A percentile compares a stretch with the other conserved stretches of the same genome.
Evolutionary conservation across 2,329 filamentous ascomycete genomes (phyloP).

Genomic region (Orbilia brochopaga): DNA sequence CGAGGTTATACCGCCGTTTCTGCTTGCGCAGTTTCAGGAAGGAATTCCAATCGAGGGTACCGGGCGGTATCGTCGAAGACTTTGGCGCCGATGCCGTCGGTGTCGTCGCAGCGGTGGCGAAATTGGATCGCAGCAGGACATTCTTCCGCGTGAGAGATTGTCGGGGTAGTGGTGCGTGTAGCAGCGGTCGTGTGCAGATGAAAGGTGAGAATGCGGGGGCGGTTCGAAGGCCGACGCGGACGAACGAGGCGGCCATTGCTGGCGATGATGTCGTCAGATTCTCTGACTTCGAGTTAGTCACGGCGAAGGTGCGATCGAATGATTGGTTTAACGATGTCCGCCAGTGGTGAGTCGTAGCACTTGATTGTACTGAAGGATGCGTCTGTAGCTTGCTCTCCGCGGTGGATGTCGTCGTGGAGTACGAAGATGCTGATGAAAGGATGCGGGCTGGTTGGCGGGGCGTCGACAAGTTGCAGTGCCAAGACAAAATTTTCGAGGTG

Average conservation of each 20-base stretch:
- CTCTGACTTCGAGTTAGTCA: neutral
- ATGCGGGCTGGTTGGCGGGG: slow-evolving; percentile 2
- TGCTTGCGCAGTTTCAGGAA: slow-evolving; percentile 90
- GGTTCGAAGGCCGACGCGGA: slow-evolving; percentile 42
- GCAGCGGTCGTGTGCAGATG: slow-evolving; percentile 9
- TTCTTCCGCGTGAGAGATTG: slow-evolving; percentile 16
- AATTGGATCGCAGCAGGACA: slow-evolving; percentile 8
- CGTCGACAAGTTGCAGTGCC: slow-evolving; percentile 20
- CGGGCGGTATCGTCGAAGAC: slow-evolving; percentile 9
- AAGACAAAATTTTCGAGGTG: slow-evolving; percentile 47
- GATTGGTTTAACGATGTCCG: neutral
- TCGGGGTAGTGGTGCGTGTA: neutral
- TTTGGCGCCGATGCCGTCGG: slow-evolving; percentile 12
- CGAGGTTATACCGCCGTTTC: slow-evolving; percentile 81
- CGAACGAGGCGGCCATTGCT: slow-evolving; percentile 36
- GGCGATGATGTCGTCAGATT: slow-evolving; percentile 18
- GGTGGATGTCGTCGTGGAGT: neutral
- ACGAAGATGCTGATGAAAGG: neutral
- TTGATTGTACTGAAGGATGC: too few species aligned
- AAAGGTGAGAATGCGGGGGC: slow-evolving; percentile 46
- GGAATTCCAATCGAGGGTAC: slow-evolving; percentile 77
- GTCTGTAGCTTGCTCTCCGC: too few species aligned
- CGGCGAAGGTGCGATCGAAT: neutral
- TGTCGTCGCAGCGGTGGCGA: slow-evolving; percentile 6
- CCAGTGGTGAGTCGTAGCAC: neutral